Base-by-base conservation (phyloP, 2,329 filamentous ascomycete genomes). In the Dactylellina parvicollis region DNA sequence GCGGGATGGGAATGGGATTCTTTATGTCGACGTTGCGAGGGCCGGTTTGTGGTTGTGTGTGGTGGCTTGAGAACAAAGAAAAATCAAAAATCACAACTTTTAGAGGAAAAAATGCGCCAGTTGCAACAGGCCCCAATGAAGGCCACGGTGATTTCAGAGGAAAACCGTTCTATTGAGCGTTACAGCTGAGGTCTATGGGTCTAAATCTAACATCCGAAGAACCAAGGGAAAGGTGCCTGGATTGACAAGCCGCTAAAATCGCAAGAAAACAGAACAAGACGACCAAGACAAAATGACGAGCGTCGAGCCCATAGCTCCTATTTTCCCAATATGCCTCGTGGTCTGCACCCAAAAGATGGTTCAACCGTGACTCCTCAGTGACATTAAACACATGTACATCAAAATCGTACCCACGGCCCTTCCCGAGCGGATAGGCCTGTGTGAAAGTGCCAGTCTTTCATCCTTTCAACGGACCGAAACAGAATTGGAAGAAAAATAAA, bases 181-280 rank as follows among this genome's bases (percentile, higher is more conserved):
- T 54, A 54, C n/a, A n/a, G 26, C 26, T 28, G 54, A 66, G 16
- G 24, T 49, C 42, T 61, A 49, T 46, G 32, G 18, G 61, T 66
- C 52, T 66, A 66, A 40, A 34, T 62, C 49, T 55, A 65, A 38
- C 50, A 32, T 56, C 42, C 47, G 40, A 18, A 32, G 32, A 24
- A 26, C 36, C 24, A 38, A 55, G 42, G 36, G 30, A 28, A 30
- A 52, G 28, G 32, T 50, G 52, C 46, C 26, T 54, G 30, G 36
- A 55, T 65, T 61, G 4, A 30, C 32, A 56, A 44, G 52, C 36
- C 67, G 67, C 67, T 72, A 72, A 72, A 69, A 65, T 46, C 26
- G 59, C 59, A 59, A 42, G 59, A 59, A n/a, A n/a, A n/a, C n/a
- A n/a, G n/a, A 54, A 64, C 57, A 64, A 64, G 60, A 40, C n/a